These are phyloP conservation scores for Diplodia mutila DNA, from an alignment of 2,329 filamentous ascomycete species.

Conservation along the genomic window DNA sequence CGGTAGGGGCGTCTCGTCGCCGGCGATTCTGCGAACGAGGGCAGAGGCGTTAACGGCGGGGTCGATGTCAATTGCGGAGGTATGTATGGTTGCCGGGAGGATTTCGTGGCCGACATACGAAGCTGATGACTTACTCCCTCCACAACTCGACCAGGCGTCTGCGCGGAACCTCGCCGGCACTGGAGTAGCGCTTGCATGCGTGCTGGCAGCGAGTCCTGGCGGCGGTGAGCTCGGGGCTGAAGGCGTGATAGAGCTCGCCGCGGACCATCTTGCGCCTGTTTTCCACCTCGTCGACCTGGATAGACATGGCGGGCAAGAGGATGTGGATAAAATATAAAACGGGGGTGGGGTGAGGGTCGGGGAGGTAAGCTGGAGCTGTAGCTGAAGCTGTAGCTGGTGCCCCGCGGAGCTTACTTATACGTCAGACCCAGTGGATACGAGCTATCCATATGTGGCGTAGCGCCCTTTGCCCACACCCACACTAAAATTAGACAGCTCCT, in stretches of 20 bases:
- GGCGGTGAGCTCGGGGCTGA: conserved; percentile 68
- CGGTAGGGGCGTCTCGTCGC: conserved; percentile 67
- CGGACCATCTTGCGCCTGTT: conserved; percentile 58
- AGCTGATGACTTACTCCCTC: conserved; percentile 63
- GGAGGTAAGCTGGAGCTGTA: neutral
- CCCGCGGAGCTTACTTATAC: no score
- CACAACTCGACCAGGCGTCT: conserved; percentile 69
- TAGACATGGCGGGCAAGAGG: no score
- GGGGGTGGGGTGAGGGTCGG: neutral
- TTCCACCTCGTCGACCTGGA: conserved; percentile 30
- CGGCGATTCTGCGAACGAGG: conserved; percentile 57
- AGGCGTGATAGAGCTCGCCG: conserved; percentile 75
- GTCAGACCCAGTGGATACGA: no score
- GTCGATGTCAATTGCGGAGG: neutral
- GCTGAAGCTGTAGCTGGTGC: no score
- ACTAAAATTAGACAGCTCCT: no score
- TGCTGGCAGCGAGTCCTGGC: conserved; percentile 65
- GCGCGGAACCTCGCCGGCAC: conserved; percentile 61
- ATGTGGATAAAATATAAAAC: neutral
- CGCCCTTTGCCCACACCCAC: no score
- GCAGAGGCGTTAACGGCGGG: neutral
- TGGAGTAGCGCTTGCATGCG: conserved; percentile 68
- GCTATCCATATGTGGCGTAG: no score
- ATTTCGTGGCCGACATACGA: neutral
- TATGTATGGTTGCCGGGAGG: no score